Conservation (phyloP, 1,284 basidiomycete genomes). For the Sphaerobolus stellatus region DNA sequence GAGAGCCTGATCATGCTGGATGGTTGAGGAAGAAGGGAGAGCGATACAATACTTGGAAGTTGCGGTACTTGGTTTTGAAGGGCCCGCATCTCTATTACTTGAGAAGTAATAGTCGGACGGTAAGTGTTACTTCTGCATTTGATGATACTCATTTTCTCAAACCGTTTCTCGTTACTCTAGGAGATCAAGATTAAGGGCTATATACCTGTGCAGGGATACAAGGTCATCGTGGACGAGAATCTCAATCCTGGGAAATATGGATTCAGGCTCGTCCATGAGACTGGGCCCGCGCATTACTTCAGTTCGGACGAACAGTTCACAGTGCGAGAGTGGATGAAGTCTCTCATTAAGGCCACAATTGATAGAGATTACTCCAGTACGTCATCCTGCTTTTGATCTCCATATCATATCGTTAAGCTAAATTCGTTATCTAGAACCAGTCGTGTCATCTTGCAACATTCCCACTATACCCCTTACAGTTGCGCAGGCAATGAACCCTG, state of each 20-base stretch:
- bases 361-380: constrained; percentile 85
- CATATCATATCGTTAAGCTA: neutral
- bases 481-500: constrained; percentile 94
- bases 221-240: constrained; percentile 91
- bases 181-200: constrained; percentile 96
- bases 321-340: constrained; percentile 99
- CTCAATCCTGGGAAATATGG: constrained; percentile 91
- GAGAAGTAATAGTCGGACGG: constrained; percentile 65
- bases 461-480: constrained; percentile 94
- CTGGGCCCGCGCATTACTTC: constrained; percentile 88
- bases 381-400: constrained; percentile 27
- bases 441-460: constrained; percentile 96
- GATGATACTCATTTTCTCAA: neutral
- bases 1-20: constrained; percentile 82
- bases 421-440: constrained; percentile 61
- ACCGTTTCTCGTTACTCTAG: constrained; percentile 36
- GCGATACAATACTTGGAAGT: constrained; percentile 91
- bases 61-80: constrained; percentile 92
- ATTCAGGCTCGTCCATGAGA: constrained; percentile 91
- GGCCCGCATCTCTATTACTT: constrained; percentile 87
- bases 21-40: constrained; percentile 98
- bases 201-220: constrained; percentile 90
- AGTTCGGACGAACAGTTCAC: constrained; percentile 83
- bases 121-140: constrained; percentile 38
- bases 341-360: constrained; percentile 98